Evolutionary conservation across 352 stramenopile species (phyloP).

Genomic region (Aphanomyces invadans): DNA sequence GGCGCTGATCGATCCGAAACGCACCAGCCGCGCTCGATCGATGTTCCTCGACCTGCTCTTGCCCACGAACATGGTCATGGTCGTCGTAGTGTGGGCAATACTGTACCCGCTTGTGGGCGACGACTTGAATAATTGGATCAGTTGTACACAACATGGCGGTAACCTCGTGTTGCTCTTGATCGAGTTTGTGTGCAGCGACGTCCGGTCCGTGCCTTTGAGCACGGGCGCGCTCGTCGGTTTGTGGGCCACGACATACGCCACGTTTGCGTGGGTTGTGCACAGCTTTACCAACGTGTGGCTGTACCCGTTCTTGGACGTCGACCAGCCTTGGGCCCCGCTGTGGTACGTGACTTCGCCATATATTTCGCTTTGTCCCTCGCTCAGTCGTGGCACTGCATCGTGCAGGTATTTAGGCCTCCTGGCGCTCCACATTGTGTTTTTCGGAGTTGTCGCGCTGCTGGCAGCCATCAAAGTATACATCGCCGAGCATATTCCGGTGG

Average conservation of each 20-base stretch:
- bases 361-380: no score
- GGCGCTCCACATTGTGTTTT: slow-evolving; percentile 10
- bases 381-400: no score
- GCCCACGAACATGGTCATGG: slow-evolving; percentile 54
- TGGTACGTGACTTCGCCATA: slow-evolving; percentile 49
- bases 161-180: slow-evolving; percentile 65
- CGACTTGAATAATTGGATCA: slow-evolving; percentile 58
- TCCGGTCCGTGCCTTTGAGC: not conserved
- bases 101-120: slow-evolving; percentile 59
- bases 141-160: slow-evolving; percentile 66
- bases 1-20: slow-evolving; percentile 5
- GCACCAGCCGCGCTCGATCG: slow-evolving; percentile 2
- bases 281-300: slow-evolving; percentile 63
- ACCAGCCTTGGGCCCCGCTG: slow-evolving; percentile 59
- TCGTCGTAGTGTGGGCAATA: slow-evolving; percentile 65
- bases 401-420: slow-evolving; percentile 28
- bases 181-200: slow-evolving; percentile 55
- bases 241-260: slow-evolving; percentile 55
- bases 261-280: slow-evolving; percentile 75
- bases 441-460: not conserved
- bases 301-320: slow-evolving; percentile 70
- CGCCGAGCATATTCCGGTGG: not conserved
- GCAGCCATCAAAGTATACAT: slow-evolving; percentile 4
- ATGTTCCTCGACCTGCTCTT: slow-evolving; percentile 64
- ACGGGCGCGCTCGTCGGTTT: slow-evolving; percentile 40